phyloP scores from a whole-genome alignment of 2,329 filamentous ascomycete genomes.

The Ceratocystis colombiana region DNA sequence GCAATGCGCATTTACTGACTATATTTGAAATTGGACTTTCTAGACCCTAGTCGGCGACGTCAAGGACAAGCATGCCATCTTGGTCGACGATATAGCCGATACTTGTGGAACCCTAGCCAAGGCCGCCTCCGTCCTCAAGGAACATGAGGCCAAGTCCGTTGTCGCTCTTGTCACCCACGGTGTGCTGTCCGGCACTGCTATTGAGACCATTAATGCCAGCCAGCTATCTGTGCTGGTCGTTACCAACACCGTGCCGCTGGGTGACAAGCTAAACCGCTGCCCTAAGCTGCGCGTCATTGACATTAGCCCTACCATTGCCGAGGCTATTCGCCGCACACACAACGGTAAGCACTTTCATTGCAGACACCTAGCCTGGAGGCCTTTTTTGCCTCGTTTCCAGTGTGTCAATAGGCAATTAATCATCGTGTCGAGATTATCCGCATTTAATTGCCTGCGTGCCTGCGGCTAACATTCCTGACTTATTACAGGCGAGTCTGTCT shows the following conservation, averaged over 20 bases:
- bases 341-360: slow-evolving; percentile 41
- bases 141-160: slow-evolving; percentile 76
- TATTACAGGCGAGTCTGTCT: slow-evolving; percentile 43
- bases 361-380: not conserved
- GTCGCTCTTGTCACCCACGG: slow-evolving; percentile 94
- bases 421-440: not conserved
- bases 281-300: slow-evolving; percentile 81
- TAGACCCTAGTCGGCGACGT: slow-evolving; percentile 75
- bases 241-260: slow-evolving; percentile 56
- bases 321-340: slow-evolving; percentile 57
- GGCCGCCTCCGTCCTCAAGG: slow-evolving; percentile 77
- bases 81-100: slow-evolving; percentile 97
- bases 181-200: slow-evolving; percentile 78
- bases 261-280: slow-evolving; percentile 69
- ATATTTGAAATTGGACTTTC: not conserved
- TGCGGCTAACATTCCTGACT: not conserved
- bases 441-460: not conserved
- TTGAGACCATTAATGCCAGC: slow-evolving; percentile 73
- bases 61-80: slow-evolving; percentile 79
- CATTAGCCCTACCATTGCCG: slow-evolving; percentile 72
- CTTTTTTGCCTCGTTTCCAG: too few species aligned
- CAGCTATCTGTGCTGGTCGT: slow-evolving; percentile 70
- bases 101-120: slow-evolving; percentile 66
- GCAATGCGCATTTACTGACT: not conserved
- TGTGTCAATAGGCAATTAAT: too few species aligned